phyloP scores from a whole-genome alignment of 768 basidiomycete genomes.

The Termitomyces sp. region DNA sequence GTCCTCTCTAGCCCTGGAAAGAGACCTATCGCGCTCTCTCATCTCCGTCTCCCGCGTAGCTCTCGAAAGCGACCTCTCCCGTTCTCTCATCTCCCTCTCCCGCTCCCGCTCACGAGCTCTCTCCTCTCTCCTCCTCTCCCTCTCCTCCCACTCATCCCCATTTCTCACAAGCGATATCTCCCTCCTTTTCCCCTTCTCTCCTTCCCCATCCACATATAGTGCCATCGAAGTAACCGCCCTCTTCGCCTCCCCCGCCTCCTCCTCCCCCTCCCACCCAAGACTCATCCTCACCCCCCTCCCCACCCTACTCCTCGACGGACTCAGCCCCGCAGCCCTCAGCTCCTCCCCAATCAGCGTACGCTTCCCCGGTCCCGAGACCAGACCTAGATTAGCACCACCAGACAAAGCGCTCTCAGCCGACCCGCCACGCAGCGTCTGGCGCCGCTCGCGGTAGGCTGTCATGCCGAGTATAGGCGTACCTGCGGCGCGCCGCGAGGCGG shows the following conservation, averaged over 20 bases:
- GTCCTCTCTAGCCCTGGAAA: conserved; percentile 5
- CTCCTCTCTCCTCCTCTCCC: neutral
- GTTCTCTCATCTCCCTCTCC: conserved; percentile 16
- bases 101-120: neutral
- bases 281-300: conserved; percentile 1
- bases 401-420: conserved; percentile 66
- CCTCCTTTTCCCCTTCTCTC: conserved; percentile 10
- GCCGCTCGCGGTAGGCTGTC: conserved; percentile 36
- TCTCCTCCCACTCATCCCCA: neutral
- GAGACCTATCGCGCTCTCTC: conserved; percentile 17
- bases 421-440: conserved; percentile 59
- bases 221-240: neutral
- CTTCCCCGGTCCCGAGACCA: conserved; percentile 19
- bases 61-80: conserved; percentile 16
- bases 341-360: conserved; percentile 66
- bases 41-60: conserved; percentile 7
- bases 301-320: conserved; percentile 28
- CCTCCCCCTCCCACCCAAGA: conserved; percentile 14
- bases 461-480: conserved; percentile 15
- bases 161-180: neutral
- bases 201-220: neutral
- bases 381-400: too few relatives aligned
- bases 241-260: conserved; percentile 12
- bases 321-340: conserved; percentile 68
- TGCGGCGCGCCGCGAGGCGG: neutral